A percentile compares a stretch with the other conserved stretches of the same genome.
These are phyloP conservation scores for Anisodus acutangulus DNA, from an alignment of 257 asterid species.

Conservation along the genomic window DNA sequence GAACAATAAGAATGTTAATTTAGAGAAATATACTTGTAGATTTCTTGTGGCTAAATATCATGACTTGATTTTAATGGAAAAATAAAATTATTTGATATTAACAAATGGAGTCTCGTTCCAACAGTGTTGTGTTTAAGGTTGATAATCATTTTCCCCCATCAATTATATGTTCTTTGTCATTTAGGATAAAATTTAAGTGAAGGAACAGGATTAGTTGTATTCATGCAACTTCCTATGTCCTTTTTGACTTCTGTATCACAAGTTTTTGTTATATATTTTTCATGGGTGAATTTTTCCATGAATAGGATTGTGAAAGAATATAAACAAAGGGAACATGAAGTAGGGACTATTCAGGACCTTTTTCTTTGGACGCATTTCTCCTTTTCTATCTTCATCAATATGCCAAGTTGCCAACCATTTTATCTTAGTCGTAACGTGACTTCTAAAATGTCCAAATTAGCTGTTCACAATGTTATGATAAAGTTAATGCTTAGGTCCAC, in stretches of 20 bases:
- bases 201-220: neutral
- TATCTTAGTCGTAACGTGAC: neutral
- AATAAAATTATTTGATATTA: neutral
- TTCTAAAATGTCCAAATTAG: neutral
- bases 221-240: neutral
- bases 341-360: neutral
- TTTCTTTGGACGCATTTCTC: neutral
- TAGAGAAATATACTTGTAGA: neutral
- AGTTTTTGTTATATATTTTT: neutral
- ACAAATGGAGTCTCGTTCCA: neutral
- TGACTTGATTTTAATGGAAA: neutral
- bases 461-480: neutral
- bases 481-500: constrained; percentile 6
- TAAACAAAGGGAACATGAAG: neutral
- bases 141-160: neutral
- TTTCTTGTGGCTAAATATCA: neutral
- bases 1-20: neutral
- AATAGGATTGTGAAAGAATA: neutral
- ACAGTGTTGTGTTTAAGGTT: neutral
- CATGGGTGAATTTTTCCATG: neutral
- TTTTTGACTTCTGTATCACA: neutral
- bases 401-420: neutral
- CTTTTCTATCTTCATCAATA: neutral
- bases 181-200: neutral
- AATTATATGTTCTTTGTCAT: neutral